phyloP scores from a whole-genome alignment of 306 rosid species.

The Glycyrrhiza uralensis region DNA sequence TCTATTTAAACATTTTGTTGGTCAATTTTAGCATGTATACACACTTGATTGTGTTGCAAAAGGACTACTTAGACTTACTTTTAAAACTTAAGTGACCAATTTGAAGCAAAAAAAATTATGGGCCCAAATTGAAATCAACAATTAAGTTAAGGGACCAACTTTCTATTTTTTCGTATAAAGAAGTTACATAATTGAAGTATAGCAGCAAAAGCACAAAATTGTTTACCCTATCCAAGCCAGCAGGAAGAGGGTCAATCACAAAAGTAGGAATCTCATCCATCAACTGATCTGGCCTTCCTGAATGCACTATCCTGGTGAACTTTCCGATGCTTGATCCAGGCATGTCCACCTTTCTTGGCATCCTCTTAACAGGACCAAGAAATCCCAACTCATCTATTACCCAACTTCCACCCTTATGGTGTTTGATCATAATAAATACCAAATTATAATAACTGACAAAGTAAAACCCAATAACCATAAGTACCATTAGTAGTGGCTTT shows the following conservation, averaged over 20 bases:
- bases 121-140: no score
- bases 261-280: slow-evolving; percentile 69
- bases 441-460: slow-evolving; percentile 56
- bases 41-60: no score
- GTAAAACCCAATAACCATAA: slow-evolving; percentile 49
- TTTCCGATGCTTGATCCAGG: slow-evolving; percentile 74
- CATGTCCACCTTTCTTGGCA: slow-evolving; percentile 39
- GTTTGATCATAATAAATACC: slow-evolving; percentile 39
- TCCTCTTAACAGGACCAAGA: slow-evolving; percentile 8
- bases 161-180: no score
- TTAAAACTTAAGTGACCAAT: no score
- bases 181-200: no score
- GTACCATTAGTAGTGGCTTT: slow-evolving; percentile 43
- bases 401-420: slow-evolving; percentile 37
- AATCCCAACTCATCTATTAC: slow-evolving; percentile 29
- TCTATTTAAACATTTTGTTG: no score
- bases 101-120: no score
- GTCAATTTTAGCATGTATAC: no score
- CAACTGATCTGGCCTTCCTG: slow-evolving; percentile 54
- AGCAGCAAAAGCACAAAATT: slow-evolving; percentile 4
- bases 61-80: no score
- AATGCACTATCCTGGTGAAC: slow-evolving; percentile 71
- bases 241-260: slow-evolving; percentile 72
- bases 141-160: no score
- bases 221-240: slow-evolving; percentile 70